Conservation (phyloP, 768 basidiomycete species). For the Collybia sordida region DNA sequence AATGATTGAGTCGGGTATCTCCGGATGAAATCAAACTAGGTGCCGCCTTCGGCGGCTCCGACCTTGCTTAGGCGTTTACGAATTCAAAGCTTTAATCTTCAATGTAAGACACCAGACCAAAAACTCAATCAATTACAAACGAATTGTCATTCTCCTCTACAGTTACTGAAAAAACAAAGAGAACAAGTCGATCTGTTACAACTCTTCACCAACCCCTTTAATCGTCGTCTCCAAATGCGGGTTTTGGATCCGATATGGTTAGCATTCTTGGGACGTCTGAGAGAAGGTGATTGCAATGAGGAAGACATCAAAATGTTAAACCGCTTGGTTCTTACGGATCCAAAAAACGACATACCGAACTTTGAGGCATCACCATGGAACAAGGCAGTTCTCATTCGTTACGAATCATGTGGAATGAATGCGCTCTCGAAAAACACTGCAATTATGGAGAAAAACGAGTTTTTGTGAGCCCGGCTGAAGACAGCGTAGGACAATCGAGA, state of each 20-base stretch:
- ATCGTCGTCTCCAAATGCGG: too few species aligned
- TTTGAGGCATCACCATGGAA: not conserved
- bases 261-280: not conserved
- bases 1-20: too few species aligned
- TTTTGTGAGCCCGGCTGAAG: conserved; percentile 11
- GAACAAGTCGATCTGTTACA: too few species aligned
- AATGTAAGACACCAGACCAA: too few species aligned
- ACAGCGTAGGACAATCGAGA: conserved; percentile 19
- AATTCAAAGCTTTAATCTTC: too few species aligned
- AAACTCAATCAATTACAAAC: too few species aligned
- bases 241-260: not conserved
- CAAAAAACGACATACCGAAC: not conserved
- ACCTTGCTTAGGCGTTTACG: too few species aligned
- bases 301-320: not conserved
- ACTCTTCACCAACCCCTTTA: too few species aligned
- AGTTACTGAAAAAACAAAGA: too few species aligned
- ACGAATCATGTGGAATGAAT: not conserved
- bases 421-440: not conserved
- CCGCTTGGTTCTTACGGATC: not conserved
- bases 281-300: not conserved
- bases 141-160: too few species aligned
- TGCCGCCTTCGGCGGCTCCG: too few species aligned
- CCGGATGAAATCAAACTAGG: too few species aligned
- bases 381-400: not conserved
- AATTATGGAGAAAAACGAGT: not conserved